Evolutionary conservation across 805 yeast species (phyloP).

Genomic region (Saccharomycopsis sp.): DNA sequence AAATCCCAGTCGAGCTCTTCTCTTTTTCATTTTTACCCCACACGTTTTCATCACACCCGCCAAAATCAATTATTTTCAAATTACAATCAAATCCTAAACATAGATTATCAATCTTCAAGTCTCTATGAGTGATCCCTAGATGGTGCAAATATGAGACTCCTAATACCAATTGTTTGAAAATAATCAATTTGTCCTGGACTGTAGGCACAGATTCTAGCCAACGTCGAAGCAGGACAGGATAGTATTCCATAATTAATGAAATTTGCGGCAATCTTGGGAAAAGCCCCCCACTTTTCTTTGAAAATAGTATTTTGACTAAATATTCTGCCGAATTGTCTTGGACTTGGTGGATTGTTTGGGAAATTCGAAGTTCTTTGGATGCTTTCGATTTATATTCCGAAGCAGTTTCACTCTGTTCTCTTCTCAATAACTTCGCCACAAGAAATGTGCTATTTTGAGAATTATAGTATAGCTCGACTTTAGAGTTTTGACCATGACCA

Average conservation of each 20-base stretch:
- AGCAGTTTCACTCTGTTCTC: neutral
- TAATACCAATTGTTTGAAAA: slow-evolving; percentile 70
- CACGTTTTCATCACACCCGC: slow-evolving; percentile 38
- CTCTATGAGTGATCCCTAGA: slow-evolving; percentile 91
- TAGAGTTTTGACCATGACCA: slow-evolving; percentile 14
- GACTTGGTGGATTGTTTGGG: neutral
- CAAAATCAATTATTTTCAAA: slow-evolving; percentile 75
- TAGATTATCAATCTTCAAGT: slow-evolving; percentile 82
- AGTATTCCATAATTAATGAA: slow-evolving; percentile 13
- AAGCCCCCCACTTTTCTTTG: neutral
- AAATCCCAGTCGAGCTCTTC: slow-evolving; percentile 9
- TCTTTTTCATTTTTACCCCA: neutral
- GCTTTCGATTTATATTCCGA: slow-evolving; percentile 3
- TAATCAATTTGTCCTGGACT: neutral
- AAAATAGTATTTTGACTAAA: neutral
- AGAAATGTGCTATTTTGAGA: neutral
- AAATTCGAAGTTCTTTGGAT: slow-evolving; percentile 1
- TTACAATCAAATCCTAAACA: slow-evolving; percentile 60
- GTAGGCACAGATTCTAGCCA: slow-evolving; percentile 8
- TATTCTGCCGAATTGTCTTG: neutral
- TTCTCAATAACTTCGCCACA: neutral
- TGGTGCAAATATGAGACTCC: slow-evolving; percentile 81
- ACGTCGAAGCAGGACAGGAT: slow-evolving; percentile 12
- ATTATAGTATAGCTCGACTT: slow-evolving; percentile 8
- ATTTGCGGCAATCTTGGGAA: neutral